Percentiles rank a stretch among this genome's conserved stretches.
phyloP scores from a whole-genome alignment of 2,329 filamentous ascomycete genomes.

The Conoideocrella luteorostrata region DNA sequence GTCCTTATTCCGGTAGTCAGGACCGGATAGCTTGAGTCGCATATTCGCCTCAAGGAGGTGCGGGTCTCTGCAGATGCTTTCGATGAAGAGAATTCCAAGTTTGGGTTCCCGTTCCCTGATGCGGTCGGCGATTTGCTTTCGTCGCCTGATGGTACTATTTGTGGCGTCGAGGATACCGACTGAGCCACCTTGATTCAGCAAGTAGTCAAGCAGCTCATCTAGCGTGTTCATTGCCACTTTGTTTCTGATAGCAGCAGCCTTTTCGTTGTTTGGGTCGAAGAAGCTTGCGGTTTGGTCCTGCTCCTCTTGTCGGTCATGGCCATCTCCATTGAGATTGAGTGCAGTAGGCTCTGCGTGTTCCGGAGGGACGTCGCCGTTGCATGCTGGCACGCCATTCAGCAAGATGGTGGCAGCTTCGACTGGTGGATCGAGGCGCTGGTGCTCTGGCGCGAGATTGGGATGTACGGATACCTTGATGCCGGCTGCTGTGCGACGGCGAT shows the following conservation, averaged over 20 bases:
- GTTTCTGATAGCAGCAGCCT: conserved; percentile 76
- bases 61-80: conserved; percentile 85
- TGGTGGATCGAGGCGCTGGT: conserved; percentile 35
- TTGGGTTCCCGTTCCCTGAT: conserved; percentile 79
- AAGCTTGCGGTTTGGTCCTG: conserved; percentile 90
- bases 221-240: conserved; percentile 88
- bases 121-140: conserved; percentile 75
- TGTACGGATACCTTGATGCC: conserved; percentile 40
- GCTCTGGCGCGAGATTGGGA: conserved; percentile 27
- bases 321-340: conserved; percentile 27
- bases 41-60: conserved; percentile 89
- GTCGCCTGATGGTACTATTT: conserved; percentile 85
- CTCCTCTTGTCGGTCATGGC: conserved; percentile 26
- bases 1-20: conserved; percentile 93
- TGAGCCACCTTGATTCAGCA: conserved; percentile 73
- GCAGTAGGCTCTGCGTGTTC: conserved; percentile 31
- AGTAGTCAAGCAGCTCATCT: conserved; percentile 86
- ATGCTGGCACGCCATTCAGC: conserved; percentile 44
- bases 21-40: conserved; percentile 90
- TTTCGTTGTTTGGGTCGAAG: conserved; percentile 84
- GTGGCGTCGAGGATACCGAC: conserved; percentile 96
- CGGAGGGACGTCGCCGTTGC: conserved; percentile 20
- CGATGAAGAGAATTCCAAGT: conserved; percentile 88
- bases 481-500: conserved; percentile 75
- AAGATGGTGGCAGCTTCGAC: conserved; percentile 51